Evolutionary conservation across 305 asterid genomes (phyloP).

Genomic region (Solanum hybrid): DNA sequence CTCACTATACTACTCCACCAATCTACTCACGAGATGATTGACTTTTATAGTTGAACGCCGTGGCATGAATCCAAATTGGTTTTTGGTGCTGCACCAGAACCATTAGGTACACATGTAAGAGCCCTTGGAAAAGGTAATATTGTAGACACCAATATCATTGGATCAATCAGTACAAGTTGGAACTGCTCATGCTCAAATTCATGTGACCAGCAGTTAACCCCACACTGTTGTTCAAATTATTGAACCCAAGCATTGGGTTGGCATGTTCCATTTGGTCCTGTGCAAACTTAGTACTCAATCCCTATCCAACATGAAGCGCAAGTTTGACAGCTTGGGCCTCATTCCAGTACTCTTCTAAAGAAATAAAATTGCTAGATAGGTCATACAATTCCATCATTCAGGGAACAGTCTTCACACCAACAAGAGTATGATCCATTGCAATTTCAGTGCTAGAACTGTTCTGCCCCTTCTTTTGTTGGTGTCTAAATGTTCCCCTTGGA

Average conservation of each 20-base stretch:
- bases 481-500: neutral
- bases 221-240: neutral
- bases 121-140: slow-evolving; percentile 71
- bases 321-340: neutral
- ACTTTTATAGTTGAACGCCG: neutral
- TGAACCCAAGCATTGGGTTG: neutral
- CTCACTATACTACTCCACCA: neutral
- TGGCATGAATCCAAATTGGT: neutral
- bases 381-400: neutral
- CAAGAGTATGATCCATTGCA: neutral
- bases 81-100: slow-evolving; percentile 53
- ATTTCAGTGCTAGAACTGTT: neutral
- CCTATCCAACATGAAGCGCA: neutral
- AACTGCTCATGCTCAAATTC: neutral
- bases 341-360: neutral
- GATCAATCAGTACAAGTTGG: neutral
- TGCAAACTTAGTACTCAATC: neutral
- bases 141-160: slow-evolving; percentile 47
- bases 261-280: neutral
- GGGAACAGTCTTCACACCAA: neutral
- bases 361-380: neutral
- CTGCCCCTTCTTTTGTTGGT: neutral
- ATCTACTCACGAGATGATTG: neutral
- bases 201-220: neutral
- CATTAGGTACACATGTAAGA: slow-evolving; percentile 83